phyloP scores from a whole-genome alignment of 306 rosid species.

The Prosopis cineraria region DNA sequence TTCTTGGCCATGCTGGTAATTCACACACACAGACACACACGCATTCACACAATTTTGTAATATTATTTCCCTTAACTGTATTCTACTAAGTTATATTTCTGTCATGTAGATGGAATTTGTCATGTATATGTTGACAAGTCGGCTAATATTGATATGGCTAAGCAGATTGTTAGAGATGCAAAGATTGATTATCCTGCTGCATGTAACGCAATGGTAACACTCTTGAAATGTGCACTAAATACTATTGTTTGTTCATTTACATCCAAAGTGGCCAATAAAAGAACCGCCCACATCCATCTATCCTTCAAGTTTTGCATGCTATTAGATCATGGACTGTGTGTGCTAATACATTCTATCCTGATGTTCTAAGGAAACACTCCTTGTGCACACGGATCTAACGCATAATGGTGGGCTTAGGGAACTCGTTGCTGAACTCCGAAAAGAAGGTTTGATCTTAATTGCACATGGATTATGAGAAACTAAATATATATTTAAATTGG shows the following conservation, averaged over 20 bases:
- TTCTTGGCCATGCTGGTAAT: slow-evolving; percentile 93
- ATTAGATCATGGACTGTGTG: slow-evolving; percentile 1
- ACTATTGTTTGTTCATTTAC: background rate
- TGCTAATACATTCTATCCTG: slow-evolving; percentile 29
- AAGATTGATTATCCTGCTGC: slow-evolving; percentile 84
- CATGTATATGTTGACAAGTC: slow-evolving; percentile 84
- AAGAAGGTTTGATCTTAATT: slow-evolving; percentile 56
- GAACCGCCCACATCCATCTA: background rate
- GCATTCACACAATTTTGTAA: background rate
- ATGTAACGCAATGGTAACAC: slow-evolving; percentile 80
- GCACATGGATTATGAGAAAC: slow-evolving; percentile 22
- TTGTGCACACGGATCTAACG: slow-evolving; percentile 74
- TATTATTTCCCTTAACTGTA: slow-evolving; percentile 7
- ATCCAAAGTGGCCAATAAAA: background rate
- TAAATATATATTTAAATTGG: slow-evolving; percentile 8
- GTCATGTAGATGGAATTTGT: slow-evolving; percentile 77
- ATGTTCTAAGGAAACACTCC: slow-evolving; percentile 77
- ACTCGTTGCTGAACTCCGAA: slow-evolving; percentile 61
- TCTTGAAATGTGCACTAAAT: background rate
- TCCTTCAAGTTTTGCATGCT: slow-evolving; percentile 14
- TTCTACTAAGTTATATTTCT: slow-evolving; percentile 29
- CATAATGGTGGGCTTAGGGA: slow-evolving; percentile 51
- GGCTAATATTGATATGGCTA: slow-evolving; percentile 78
- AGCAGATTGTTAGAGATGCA: slow-evolving; percentile 72
- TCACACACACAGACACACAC: background rate